These are phyloP conservation scores for Pleodorina starrii DNA, from an alignment of 139 green algal genomes.

Conservation along the genomic window DNA sequence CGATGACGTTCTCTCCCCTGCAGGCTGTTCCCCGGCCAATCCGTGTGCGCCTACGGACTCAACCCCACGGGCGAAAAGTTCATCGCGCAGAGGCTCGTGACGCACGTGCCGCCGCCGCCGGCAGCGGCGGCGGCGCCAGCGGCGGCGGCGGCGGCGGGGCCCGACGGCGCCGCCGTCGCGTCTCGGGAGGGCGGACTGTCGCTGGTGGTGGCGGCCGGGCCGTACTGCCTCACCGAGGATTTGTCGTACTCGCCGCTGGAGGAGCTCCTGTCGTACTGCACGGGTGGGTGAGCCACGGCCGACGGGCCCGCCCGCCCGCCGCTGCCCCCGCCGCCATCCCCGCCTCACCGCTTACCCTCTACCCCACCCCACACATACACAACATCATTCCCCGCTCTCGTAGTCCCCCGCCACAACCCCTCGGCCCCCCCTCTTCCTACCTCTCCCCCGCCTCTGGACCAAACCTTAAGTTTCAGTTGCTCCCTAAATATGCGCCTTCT, in stretches of 20 bases:
- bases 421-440: no score
- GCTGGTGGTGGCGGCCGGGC: constrained; percentile 79
- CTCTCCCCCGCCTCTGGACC: no score
- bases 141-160: neutral
- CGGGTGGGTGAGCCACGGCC: constrained; percentile 2
- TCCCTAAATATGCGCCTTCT: no score
- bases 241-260: constrained; percentile 79
- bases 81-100: constrained; percentile 76
- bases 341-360: no score
- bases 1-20: no score
- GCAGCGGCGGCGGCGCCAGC: neutral
- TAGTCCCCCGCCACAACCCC: no score
- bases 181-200: constrained; percentile 36
- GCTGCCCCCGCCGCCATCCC: no score
- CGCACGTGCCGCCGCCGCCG: constrained; percentile 61
- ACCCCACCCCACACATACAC: no score
- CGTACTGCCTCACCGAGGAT: constrained; percentile 79
- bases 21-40: constrained; percentile 61
- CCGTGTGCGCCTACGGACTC: constrained; percentile 74
- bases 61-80: constrained; percentile 87
- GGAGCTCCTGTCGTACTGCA: constrained; percentile 81
- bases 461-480: no score
- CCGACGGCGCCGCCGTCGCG: no score
- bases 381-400: no score
- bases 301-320: no score